phyloP scores from a whole-genome alignment of 805 yeast species.

The Kluyveromyces lactis region DNA sequence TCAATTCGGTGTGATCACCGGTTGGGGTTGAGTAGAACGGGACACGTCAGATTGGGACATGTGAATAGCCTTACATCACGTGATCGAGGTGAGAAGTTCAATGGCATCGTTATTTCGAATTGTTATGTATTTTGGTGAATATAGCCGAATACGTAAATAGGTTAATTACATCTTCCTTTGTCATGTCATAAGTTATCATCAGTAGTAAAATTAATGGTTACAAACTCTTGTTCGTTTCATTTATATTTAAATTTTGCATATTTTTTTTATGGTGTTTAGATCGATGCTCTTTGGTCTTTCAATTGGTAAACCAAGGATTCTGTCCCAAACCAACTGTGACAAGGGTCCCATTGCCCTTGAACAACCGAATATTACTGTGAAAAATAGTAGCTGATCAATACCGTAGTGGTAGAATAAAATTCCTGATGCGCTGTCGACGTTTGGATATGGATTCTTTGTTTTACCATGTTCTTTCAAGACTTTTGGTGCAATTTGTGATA shows the following conservation, averaged over 20 bases:
- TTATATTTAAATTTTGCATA: not conserved
- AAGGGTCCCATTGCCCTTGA: conserved; percentile 74
- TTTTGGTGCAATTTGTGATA: conserved; percentile 65
- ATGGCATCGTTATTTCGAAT: too few relatives aligned
- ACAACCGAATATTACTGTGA: conserved; percentile 77
- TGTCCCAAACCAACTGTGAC: conserved; percentile 72
- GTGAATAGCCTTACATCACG: too few relatives aligned
- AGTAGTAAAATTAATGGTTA: too few relatives aligned
- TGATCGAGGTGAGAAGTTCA: too few relatives aligned
- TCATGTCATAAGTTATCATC: too few relatives aligned
- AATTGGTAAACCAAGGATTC: conserved; percentile 68
- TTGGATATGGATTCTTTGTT: conserved; percentile 81
- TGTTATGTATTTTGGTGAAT: too few relatives aligned
- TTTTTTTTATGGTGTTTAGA: conserved; percentile 11
- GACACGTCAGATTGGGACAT: too few relatives aligned
- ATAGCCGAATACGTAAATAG: too few relatives aligned
- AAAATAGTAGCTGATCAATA: conserved; percentile 60
- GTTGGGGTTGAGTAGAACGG: too few relatives aligned
- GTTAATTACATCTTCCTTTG: too few relatives aligned
- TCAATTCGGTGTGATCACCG: too few relatives aligned
- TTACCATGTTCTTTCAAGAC: conserved; percentile 73
- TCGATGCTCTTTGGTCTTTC: conserved; percentile 61
- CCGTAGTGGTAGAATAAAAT: conserved; percentile 76
- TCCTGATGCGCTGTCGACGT: conserved; percentile 76
- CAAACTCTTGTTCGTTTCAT: too few relatives aligned